Evolutionary conservation across 805 yeast genomes (phyloP), one percentile per base, ranked within the genome.

Genomic region (Ogataea pilisensis): DNA sequence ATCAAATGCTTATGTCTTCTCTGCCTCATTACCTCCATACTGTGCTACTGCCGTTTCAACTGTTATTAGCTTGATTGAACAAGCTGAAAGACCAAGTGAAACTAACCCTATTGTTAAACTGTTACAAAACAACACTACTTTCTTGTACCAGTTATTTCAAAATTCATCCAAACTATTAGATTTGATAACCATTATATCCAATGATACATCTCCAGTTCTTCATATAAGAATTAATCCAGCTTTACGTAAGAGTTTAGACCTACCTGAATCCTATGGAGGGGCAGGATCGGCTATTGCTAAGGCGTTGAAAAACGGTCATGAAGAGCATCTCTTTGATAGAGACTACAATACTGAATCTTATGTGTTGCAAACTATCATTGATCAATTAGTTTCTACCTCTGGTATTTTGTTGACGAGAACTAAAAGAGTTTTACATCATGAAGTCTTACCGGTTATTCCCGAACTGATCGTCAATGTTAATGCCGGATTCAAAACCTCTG

Each of bases 21-120:
- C 95, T 55, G 99, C 99, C 7, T 77, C 96, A 1, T 75, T 91
- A 59, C 98, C 99, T 11, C 95, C 97, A 19, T 91, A 85, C 63
- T 76, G 88, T 32, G 95, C 95, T 1, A 73, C 69, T 42, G 80
- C 81, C 2, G 76, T 75, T 1, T 74, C 85, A 1, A 46, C 64
- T 18, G 57, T 49, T 34, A 67, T 87, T 31, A 55, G 67, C 13
- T 61, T 78, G 31, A 66, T 87, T 47, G 72, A 69, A 30, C 49
- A 64, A 20, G 50, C 58, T 30, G 56, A 56, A 24, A 31, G 45
- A 2, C 46, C 47, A 24, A 77, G 75, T 3, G 52, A 63, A 20
- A 61, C 72, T 1, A 60, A 55, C 24, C 44, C 68, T 35, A 45
- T 66, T 11, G 35, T 54, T 13, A 48, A 55, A 24, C 66, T 75